Conservation (phyloP, 2,329 filamentous ascomycete species). For the Penicillium sp. region DNA sequence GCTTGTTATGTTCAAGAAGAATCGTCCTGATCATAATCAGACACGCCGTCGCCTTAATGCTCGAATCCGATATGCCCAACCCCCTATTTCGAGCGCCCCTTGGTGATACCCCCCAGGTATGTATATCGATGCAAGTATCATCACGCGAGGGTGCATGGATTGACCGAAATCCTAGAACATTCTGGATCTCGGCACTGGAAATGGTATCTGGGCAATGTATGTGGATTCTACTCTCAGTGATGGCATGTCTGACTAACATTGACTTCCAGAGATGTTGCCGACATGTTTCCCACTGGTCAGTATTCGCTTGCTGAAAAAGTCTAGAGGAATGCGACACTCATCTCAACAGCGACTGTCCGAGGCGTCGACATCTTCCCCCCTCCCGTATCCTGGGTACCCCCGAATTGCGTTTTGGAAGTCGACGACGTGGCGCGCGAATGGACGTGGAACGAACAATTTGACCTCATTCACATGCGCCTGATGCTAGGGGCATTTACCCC, state of each 20-base stretch:
- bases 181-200: slow-evolving; percentile 6
- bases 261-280: slow-evolving; percentile 15
- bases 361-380: slow-evolving; percentile 26
- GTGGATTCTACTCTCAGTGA: background rate
- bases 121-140: no score
- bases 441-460: slow-evolving; percentile 22
- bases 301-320: no score
- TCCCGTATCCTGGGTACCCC: slow-evolving; percentile 21
- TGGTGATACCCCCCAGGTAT: slow-evolving; percentile 1
- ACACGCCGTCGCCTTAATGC: slow-evolving; percentile 11
- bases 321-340: background rate
- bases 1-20: background rate
- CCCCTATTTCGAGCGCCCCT: slow-evolving; percentile 13
- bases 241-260: slow-evolving; percentile 5
- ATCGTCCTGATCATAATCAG: slow-evolving; percentile 20
- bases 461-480: slow-evolving; percentile 24
- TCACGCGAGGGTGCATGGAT: no score
- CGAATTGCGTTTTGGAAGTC: slow-evolving; percentile 28
- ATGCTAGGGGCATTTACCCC: slow-evolving; percentile 14
- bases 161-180: slow-evolving; percentile 1
- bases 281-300: slow-evolving; percentile 14
- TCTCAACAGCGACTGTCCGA: slow-evolving; percentile 11
- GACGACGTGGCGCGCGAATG: slow-evolving; percentile 23
- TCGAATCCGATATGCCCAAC: slow-evolving; percentile 11
- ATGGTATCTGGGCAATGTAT: slow-evolving; percentile 9